Base-by-base conservation (phyloP, 208 protist genomes). In the Leishmania guyanensis region DNA sequence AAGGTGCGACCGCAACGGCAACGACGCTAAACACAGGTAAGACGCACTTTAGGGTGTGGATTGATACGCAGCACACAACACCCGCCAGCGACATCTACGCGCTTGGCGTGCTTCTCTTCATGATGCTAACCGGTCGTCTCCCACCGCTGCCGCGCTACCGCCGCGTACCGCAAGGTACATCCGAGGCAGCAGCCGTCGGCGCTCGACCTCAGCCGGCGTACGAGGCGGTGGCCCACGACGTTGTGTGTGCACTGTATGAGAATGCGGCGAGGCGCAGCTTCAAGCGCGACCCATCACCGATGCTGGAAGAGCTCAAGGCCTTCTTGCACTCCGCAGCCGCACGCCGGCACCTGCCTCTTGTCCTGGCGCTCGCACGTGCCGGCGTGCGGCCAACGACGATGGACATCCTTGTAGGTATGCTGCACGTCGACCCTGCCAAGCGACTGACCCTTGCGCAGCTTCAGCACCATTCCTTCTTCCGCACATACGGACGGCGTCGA, bases 91-190 rank as follows among this genome's bases (percentile, higher is more conserved):
- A 96, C 72, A 79, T 83, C 71, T 96, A 89, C 83, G 84, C 86
- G 17, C 70, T 94, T 36, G 93, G 93, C 17, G 90, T 92, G 26
- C 65, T 96, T 64, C 80, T 93, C 53, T 94, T 90, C 69, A 83
- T 85, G 65, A 84, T 94, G 86, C 74, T 93, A 12, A 72, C 89
- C 14, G 90, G 90, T 2, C 87, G 80, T 1, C 70, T 83, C 20
- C 88, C 86, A 20, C 88, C 88, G 22, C 71, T 84, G 36, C 77
- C 82, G n/a, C 82, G 77, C 20, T 85, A 82, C 56, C 75, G 82
- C 43, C 70, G 73, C 33, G 79, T 50, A 12, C 20, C 75, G n/a
- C 56, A 29, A 53, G 53, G 10, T 5, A 58, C 71, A 12, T 16
- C 22, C 9, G 6, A 17, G 17, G 0, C 73, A 16, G 60, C 20